phyloP scores from a whole-genome alignment of 2,329 filamentous ascomycete genomes.

The Aspergillus amoenus region DNA sequence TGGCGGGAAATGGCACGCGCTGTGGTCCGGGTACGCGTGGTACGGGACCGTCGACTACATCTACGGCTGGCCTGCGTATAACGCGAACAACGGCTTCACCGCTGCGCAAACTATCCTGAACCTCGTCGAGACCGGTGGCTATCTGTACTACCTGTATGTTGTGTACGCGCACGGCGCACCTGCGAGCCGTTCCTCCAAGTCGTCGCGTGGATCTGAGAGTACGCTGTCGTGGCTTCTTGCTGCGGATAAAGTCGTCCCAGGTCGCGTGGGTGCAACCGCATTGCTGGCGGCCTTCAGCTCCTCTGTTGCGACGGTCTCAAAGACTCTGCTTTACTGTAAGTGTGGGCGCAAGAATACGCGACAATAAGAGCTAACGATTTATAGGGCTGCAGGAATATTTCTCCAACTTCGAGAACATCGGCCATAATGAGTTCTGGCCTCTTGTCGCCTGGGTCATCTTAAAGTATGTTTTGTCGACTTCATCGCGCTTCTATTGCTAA shows the following conservation, averaged over 20 bases:
- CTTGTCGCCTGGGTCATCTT: constrained; percentile 65
- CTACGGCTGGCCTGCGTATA: constrained; percentile 74
- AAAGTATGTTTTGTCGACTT: constrained; percentile 53
- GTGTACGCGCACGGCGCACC: constrained; percentile 46
- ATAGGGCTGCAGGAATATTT: constrained; percentile 60
- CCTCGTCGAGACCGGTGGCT: constrained; percentile 65
- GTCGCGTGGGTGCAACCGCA: constrained; percentile 54
- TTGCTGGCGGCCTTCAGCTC: constrained; percentile 60
- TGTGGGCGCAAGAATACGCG: constrained; percentile 13
- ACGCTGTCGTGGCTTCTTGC: constrained; percentile 46
- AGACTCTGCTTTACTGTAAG: constrained; percentile 67
- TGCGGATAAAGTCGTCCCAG: constrained; percentile 52
- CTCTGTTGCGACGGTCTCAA: constrained; percentile 64
- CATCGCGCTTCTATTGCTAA: constrained; percentile 14
- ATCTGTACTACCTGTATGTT: constrained; percentile 61
- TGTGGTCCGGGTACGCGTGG: constrained; percentile 76
- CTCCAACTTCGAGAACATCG: constrained; percentile 60
- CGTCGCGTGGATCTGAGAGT: constrained; percentile 28
- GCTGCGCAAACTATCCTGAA: constrained; percentile 72
- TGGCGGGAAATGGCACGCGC: constrained; percentile 67
- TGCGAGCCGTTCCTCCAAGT: constrained; percentile 23
- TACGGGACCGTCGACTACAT: constrained; percentile 79
- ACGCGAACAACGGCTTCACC: constrained; percentile 71
- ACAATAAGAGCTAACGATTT: not conserved
- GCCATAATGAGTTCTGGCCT: constrained; percentile 57